These are phyloP conservation scores for Plasmodium vinckei DNA, from an alignment of 169 alveolate species.

Conservation along the genomic window DNA sequence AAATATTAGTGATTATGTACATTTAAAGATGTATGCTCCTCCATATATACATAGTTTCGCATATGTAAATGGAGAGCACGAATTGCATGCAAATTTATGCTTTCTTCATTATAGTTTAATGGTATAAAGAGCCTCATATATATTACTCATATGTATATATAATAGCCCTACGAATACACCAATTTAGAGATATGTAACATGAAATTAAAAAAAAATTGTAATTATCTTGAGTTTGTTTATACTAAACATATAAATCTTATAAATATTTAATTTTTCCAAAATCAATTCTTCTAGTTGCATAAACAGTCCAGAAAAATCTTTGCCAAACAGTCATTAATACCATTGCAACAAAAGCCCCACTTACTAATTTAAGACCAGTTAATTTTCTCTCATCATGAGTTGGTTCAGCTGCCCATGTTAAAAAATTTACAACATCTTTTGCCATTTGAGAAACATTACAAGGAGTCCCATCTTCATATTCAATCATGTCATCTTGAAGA, in stretches of 20 bases:
- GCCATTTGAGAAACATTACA: conserved; percentile 97
- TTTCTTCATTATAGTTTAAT: too few relatives aligned
- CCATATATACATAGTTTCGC: too few relatives aligned
- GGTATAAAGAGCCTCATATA: too few relatives aligned
- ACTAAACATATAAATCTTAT: conserved; percentile 7
- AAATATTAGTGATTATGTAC: too few relatives aligned
- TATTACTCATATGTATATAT: too few relatives aligned
- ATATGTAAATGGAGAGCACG: too few relatives aligned
- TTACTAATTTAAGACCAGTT: conserved; percentile 83
- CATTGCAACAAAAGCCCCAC: conserved; percentile 87
- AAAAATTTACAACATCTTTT: conserved; percentile 89
- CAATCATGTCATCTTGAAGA: conserved; percentile 97
- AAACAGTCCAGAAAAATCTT: conserved; percentile 89
- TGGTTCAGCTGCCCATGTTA: conserved; percentile 92
- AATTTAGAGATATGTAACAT: too few relatives aligned
- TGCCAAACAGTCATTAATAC: conserved; percentile 89
- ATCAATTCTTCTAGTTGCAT: conserved; percentile 90
- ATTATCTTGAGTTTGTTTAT: too few relatives aligned
- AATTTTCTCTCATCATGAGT: conserved; percentile 90
- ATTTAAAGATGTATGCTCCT: too few relatives aligned
- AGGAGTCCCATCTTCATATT: conserved; percentile 97
- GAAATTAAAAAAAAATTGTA: too few relatives aligned
- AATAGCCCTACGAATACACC: too few relatives aligned
- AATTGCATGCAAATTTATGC: too few relatives aligned
- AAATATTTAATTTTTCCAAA: conserved; percentile 87